Conservation (phyloP, 2,329 filamentous ascomycete species). For the Ophiocordyceps robertsii region DNA sequence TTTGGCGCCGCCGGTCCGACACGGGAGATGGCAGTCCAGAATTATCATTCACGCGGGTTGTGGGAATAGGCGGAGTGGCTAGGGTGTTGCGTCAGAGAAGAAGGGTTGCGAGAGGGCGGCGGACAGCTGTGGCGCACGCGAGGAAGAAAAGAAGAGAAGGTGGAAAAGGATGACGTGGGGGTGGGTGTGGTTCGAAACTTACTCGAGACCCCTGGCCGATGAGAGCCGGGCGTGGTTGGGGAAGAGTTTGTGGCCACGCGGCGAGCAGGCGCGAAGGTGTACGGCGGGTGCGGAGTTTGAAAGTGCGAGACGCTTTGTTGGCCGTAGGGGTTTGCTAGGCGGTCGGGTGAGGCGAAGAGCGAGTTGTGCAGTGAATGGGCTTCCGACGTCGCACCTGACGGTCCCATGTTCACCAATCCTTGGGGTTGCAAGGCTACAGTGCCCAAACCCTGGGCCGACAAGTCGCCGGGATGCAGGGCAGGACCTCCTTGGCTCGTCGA, state of each 20-base stretch:
- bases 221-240: not conserved
- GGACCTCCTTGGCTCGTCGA: not conserved
- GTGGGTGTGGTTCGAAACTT: not conserved
- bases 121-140: not conserved
- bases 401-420: constrained; percentile 1
- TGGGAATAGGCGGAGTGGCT: not conserved
- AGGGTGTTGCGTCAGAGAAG: not conserved
- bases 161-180: not conserved
- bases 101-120: not conserved
- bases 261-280: constrained; percentile 1
- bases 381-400: constrained; percentile 8
- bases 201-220: not conserved
- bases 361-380: constrained; percentile 7
- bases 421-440: not conserved
- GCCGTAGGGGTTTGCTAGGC: constrained; percentile 6
- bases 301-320: constrained; percentile 7
- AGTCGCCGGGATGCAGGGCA: not conserved
- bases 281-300: constrained; percentile 6
- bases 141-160: not conserved
- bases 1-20: constrained; percentile 12
- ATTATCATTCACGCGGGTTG: not conserved
- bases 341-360: constrained; percentile 7
- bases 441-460: not conserved
- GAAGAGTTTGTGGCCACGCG: constrained; percentile 1
- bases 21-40: constrained; percentile 6